Percentiles rank a stretch among this genome's conserved stretches.
These are phyloP conservation scores for Coprinopsis marcescibilis DNA, from an alignment of 768 basidiomycete species.

Conservation along the genomic window DNA sequence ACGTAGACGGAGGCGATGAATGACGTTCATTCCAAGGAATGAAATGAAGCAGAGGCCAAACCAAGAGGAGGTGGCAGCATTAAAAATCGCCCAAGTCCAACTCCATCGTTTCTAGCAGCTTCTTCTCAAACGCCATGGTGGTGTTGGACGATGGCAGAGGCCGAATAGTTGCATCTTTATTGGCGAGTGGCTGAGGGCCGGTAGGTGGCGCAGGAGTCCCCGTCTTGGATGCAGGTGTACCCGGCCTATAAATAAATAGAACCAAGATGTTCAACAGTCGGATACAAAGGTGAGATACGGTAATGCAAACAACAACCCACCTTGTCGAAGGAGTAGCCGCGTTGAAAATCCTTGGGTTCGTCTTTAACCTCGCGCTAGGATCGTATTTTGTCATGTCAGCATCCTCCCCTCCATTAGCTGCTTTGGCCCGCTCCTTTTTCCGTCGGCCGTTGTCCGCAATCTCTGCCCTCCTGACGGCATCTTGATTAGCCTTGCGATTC, in stretches of 20 bases:
- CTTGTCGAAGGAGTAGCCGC: conserved; percentile 43
- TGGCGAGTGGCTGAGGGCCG: conserved; percentile 13
- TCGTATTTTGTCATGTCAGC: conserved; percentile 29
- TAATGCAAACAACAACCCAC: conserved; percentile 32
- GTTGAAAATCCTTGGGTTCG: conserved; percentile 52
- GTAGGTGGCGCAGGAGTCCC: conserved; percentile 13
- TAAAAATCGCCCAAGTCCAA: conserved; percentile 79
- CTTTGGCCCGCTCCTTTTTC: conserved; percentile 50
- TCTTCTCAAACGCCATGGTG: conserved; percentile 45
- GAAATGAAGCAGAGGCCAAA: neutral
- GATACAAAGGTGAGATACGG: neutral
- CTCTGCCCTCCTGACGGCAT: conserved; percentile 75
- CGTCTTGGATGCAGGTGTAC: conserved; percentile 35
- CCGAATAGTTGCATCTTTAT: conserved; percentile 13
- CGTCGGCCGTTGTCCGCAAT: conserved; percentile 62
- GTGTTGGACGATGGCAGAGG: conserved; percentile 17
- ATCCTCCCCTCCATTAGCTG: conserved; percentile 28
- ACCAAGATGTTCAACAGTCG: neutral
- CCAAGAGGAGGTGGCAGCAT: conserved; percentile 1
- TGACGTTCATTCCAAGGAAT: neutral
- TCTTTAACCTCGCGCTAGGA: conserved; percentile 65
- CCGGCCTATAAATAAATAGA: conserved; percentile 38
- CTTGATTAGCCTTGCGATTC: conserved; percentile 80
- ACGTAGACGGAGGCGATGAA: neutral
- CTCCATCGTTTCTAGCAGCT: conserved; percentile 61